Base-by-base conservation (phyloP, 192 early-diverging fungal genomes). In the Podila epicladia region DNA sequence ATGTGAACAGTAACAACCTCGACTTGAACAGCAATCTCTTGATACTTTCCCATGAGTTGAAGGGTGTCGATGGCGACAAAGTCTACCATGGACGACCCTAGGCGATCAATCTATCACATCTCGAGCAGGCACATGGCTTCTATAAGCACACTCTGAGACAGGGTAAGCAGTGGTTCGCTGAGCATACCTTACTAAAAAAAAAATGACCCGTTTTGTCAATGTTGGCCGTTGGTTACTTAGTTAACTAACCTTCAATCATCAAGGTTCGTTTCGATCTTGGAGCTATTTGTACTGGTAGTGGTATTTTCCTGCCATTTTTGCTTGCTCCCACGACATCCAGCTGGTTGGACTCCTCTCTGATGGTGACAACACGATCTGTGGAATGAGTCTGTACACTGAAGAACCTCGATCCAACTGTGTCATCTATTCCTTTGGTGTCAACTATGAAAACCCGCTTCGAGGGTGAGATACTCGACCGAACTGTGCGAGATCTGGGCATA, bases 301-400 rank as follows among this genome's bases (percentile, higher is more conserved):
- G 75, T 79, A 79, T 60, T 79, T 79, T 64, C 70, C 75, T 17
- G 70, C 75, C 24, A 79, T 69, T 37, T 79, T 79, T 51, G 24
- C 26, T 2, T 79, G 69, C 51, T 69, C 75, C 29, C 64, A 62
- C 22, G 75, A 79, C 13, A 68, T 79, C 53, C 75, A 79, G 69
- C 75, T 65, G 22, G 75, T 79, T 32, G 75, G 75, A 68, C 75
- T 65, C 50, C 55, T 79, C 35, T 72, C 58, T 41, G 75, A 79
- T 51, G 75, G 75, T 64, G 75, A 70, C 38, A 71, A 78, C 29
- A 67, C 65, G 75, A 62, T 78, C 29, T 71, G 69, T 26, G 68
- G 75, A 5, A 66, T 78, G 75, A 67, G 69, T 26, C 51, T 78
- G 17, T 78, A 71, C 37, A 69, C 71, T 29, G 69, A 71, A 33